Conservation (phyloP, 139 green algal genomes). For the Micromonas pusilla region DNA sequence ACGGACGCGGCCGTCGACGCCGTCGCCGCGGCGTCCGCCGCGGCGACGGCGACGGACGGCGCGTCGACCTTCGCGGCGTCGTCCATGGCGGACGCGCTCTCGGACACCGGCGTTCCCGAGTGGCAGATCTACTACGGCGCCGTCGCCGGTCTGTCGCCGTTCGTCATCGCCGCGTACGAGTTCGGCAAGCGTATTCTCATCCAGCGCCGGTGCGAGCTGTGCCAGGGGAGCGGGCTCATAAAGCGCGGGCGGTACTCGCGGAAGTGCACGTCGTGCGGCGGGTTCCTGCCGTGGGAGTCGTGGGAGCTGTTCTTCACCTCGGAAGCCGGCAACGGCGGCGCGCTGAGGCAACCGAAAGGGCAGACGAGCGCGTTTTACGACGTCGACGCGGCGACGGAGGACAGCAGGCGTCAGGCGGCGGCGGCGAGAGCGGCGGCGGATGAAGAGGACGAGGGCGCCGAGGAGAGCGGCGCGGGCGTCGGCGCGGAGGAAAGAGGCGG, state of each 20-base stretch:
- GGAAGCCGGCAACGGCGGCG: slow-evolving; percentile 15
- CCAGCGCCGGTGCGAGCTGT: slow-evolving; percentile 26
- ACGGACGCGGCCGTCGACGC: too few relatives aligned
- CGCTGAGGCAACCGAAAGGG: not conserved
- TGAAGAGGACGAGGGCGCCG: too few relatives aligned
- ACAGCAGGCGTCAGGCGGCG: not conserved
- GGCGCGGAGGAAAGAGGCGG: too few relatives aligned
- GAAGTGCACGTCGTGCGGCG: slow-evolving; percentile 28
- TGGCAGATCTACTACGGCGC: slow-evolving; percentile 27
- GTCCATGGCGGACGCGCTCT: not conserved
- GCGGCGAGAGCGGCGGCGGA: too few relatives aligned
- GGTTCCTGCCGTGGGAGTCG: slow-evolving; percentile 28
- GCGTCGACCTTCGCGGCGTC: not conserved
- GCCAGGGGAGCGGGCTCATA: slow-evolving; percentile 20
- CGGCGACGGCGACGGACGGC: not conserved
- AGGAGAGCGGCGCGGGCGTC: too few relatives aligned
- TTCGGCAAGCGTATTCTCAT: slow-evolving; percentile 33
- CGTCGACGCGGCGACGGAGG: not conserved
- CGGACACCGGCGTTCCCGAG: not conserved
- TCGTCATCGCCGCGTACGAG: slow-evolving; percentile 31
- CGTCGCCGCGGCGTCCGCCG: too few relatives aligned
- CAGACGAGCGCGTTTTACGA: slow-evolving; percentile 21
- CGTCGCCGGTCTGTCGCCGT: slow-evolving; percentile 23
- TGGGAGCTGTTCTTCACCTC: slow-evolving; percentile 28
- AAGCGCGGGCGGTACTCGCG: not conserved